Conservation (phyloP, 768 basidiomycete species). For the Paxillus rubicundulus region DNA sequence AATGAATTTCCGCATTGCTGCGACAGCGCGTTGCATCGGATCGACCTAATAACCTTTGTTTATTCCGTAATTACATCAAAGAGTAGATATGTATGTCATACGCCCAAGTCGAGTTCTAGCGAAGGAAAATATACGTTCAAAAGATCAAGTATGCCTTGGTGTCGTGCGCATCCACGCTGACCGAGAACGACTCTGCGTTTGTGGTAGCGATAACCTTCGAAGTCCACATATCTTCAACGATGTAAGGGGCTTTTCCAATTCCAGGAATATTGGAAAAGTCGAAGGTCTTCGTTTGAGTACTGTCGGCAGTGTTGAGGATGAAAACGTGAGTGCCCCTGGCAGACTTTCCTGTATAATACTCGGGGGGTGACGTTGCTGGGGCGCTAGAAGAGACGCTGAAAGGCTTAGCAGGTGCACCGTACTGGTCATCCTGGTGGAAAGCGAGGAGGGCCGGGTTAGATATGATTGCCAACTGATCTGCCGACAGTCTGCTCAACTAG, state of each 20-base stretch:
- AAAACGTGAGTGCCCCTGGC: conserved; percentile 53
- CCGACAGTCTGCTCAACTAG: conserved; percentile 41
- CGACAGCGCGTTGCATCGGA: conserved; percentile 69
- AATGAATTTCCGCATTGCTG: conserved; percentile 73
- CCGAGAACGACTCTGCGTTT: conserved; percentile 35
- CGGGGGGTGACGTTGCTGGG: conserved; percentile 44
- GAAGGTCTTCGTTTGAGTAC: conserved; percentile 43
- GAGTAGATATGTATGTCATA: background rate
- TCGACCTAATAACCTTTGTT: conserved; percentile 18
- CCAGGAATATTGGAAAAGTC: conserved; percentile 47
- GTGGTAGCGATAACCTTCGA: conserved; percentile 40
- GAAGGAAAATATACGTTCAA: background rate
- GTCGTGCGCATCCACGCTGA: conserved; percentile 48
- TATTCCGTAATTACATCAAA: background rate
- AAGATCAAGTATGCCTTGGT: conserved; percentile 50
- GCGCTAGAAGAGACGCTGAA: conserved; percentile 43
- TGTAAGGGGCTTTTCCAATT: conserved; percentile 36
- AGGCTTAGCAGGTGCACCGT: conserved; percentile 47
- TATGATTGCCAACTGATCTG: conserved; percentile 46
- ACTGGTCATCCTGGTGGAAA: conserved; percentile 48
- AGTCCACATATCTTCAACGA: conserved; percentile 57
- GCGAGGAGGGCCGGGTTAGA: conserved; percentile 52
- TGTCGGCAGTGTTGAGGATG: conserved; percentile 47
- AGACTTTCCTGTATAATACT: conserved; percentile 51
- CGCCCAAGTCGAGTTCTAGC: background rate